phyloP scores from a whole-genome alignment of 1,139 yeast genomes.

The Lodderomyces oxycetoniae region DNA sequence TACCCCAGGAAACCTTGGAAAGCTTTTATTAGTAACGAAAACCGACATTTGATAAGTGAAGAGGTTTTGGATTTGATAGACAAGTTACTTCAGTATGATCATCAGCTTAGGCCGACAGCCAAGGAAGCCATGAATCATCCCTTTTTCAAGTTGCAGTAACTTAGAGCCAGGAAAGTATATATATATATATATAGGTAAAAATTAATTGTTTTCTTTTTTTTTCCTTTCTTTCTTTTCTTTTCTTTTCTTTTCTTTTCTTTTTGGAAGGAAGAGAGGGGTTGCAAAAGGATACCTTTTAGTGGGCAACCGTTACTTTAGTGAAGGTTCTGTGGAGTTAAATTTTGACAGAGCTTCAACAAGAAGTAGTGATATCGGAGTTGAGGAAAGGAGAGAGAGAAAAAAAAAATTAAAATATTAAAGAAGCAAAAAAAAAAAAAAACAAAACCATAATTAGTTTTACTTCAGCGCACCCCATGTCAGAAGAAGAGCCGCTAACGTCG shows the following conservation, averaged over 20 bases:
- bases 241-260: no score
- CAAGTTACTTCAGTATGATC: conserved; percentile 63
- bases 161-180: no score
- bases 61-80: conserved; percentile 65
- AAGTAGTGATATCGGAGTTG: no score
- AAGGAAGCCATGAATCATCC: conserved; percentile 67
- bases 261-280: no score
- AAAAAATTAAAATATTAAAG: background rate
- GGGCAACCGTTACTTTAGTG: no score
- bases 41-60: conserved; percentile 53
- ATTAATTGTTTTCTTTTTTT: no score
- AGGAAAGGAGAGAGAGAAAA: no score
- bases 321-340: no score
- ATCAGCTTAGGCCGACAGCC: conserved; percentile 70
- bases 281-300: no score
- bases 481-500: conserved; percentile 64
- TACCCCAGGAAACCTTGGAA: conserved; percentile 67
- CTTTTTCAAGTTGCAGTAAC: conserved; percentile 35
- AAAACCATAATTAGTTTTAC: background rate
- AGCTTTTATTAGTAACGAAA: conserved; percentile 49
- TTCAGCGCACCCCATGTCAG: conserved; percentile 6
- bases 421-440: background rate
- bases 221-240: no score
- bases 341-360: no score
- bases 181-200: no score